phyloP scores from a whole-genome alignment of 495 filamentous ascomycete species.

The Trichocladium uniseriatum region DNA sequence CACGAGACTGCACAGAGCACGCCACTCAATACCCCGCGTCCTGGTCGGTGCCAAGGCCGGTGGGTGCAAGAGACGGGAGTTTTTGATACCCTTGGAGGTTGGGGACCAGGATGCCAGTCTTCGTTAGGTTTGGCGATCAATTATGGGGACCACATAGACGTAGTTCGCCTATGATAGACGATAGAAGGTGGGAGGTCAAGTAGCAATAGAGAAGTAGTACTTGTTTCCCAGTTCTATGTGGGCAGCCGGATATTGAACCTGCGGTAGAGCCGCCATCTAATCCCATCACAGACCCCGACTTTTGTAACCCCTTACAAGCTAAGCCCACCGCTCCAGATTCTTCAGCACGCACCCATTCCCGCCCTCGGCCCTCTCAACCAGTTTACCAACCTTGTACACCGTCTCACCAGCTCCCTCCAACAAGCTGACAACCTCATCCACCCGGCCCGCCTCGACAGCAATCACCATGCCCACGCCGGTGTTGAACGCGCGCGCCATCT shows the following conservation, averaged over 20 bases:
- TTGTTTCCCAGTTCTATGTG: no score
- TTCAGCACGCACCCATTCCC: constrained; percentile 59
- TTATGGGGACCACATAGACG: background rate
- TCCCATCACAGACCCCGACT: no score
- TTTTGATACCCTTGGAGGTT: background rate
- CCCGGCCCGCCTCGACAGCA: constrained; percentile 55
- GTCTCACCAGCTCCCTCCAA: constrained; percentile 62
- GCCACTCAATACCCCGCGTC: background rate
- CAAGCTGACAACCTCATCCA: constrained; percentile 40
- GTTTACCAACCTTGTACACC: constrained; percentile 63
- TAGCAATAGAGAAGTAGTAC: background rate
- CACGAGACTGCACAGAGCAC: background rate
- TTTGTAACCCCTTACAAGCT: no score
- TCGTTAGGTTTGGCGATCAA: background rate
- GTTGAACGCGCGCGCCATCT: constrained; percentile 92
- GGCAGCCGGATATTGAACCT: no score
- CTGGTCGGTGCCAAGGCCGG: background rate
- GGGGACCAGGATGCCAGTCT: background rate
- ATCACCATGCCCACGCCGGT: constrained; percentile 87
- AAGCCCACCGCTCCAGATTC: constrained; percentile 61
- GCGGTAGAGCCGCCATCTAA: no score
- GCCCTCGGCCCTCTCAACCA: constrained; percentile 43
- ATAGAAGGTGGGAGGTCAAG: background rate
- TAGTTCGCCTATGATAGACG: background rate
- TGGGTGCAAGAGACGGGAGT: background rate